Conservation (phyloP, 495 filamentous ascomycete species). For the Aspergillus panamensis region DNA sequence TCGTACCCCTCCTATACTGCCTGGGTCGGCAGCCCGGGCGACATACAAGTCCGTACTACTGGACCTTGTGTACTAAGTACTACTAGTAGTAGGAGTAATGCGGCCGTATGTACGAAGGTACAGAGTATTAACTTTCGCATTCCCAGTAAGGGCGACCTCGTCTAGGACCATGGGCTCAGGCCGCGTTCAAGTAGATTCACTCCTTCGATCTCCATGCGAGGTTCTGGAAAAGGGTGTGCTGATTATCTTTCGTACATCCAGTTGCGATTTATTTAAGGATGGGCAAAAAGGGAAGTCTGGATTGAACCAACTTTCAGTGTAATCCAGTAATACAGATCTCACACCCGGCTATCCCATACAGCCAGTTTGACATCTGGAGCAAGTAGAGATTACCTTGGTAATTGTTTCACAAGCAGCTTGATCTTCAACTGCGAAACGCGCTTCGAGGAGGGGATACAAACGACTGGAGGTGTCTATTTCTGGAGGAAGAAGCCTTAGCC, state of each 20-base stretch:
- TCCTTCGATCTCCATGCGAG: constrained; percentile 14
- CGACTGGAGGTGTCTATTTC: constrained; percentile 9
- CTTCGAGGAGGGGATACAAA: constrained; percentile 9
- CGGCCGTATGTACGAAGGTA: not conserved
- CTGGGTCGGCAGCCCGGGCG: constrained; percentile 1
- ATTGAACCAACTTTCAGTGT: constrained; percentile 9
- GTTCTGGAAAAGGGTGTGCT: constrained; percentile 19
- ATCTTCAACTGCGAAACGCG: not conserved
- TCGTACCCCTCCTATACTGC: constrained; percentile 2
- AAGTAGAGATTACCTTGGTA: not conserved
- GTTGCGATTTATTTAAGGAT: not conserved
- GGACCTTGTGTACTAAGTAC: not conserved
- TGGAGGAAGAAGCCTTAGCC: constrained; percentile 1
- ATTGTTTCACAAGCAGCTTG: constrained; percentile 8
- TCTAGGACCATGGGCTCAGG: constrained; percentile 18
- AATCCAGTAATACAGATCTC: constrained; percentile 8
- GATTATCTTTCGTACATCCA: not conserved
- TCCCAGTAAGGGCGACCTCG: constrained; percentile 25
- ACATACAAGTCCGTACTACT: constrained; percentile 6
- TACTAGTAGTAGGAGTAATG: not conserved
- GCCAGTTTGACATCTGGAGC: not conserved
- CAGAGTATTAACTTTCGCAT: constrained; percentile 20
- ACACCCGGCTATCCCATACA: not conserved
- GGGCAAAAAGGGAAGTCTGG: not conserved
- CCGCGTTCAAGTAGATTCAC: constrained; percentile 17